Evolutionary conservation across 345 rosid species (phyloP).

Genomic region (Combretum micranthum): DNA sequence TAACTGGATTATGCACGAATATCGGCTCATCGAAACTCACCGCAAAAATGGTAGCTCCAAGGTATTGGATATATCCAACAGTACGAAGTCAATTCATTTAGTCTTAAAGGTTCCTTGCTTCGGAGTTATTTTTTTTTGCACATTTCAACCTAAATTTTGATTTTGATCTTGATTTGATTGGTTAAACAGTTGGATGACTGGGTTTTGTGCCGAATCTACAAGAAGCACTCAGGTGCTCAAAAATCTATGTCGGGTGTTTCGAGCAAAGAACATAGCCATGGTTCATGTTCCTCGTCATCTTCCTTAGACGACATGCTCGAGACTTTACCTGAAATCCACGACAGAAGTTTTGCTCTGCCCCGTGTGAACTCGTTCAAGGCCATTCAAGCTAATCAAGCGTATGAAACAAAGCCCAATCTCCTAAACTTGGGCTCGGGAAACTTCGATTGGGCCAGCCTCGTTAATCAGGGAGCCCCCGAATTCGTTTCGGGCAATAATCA

Average conservation of each 20-base stretch:
- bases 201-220: slow-evolving; percentile 91
- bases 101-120: no score
- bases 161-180: background rate
- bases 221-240: slow-evolving; percentile 63
- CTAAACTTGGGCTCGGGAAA: slow-evolving; percentile 30
- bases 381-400: slow-evolving; percentile 14
- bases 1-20: slow-evolving; percentile 99
- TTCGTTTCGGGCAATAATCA: slow-evolving; percentile 15
- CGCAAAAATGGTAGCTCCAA: slow-evolving; percentile 60
- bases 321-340: slow-evolving; percentile 56
- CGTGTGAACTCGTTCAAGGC: slow-evolving; percentile 41
- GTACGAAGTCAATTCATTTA: background rate
- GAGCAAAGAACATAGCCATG: slow-evolving; percentile 61
- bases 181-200: slow-evolving; percentile 75
- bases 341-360: slow-evolving; percentile 39
- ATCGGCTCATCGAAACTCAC: slow-evolving; percentile 59
- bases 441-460: slow-evolving; percentile 80
- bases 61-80: slow-evolving; percentile 20
- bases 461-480: slow-evolving; percentile 42
- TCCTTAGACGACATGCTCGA: slow-evolving; percentile 77
- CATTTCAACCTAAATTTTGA: no score
- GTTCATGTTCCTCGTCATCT: slow-evolving; percentile 60
- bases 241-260: slow-evolving; percentile 29
- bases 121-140: no score
- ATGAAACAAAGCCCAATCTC: slow-evolving; percentile 36